These are phyloP conservation scores for Bauhinia variegata DNA, from an alignment of 306 rosid genomes.

Conservation along the genomic window DNA sequence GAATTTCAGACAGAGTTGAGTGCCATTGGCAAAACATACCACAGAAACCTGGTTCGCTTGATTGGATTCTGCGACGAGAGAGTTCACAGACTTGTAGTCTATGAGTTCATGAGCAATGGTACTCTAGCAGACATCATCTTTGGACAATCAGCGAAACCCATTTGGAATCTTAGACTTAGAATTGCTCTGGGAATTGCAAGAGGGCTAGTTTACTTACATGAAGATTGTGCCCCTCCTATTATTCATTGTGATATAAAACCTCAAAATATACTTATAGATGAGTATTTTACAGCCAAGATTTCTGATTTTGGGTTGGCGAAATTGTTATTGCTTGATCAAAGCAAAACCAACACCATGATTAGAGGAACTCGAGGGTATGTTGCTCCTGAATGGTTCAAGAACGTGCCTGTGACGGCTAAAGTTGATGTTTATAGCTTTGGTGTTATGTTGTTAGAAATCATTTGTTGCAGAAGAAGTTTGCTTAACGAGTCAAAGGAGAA, in stretches of 20 bases:
- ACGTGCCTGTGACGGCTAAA: not conserved
- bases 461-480: not conserved
- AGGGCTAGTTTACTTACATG: not conserved
- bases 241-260: slow-evolving; percentile 9
- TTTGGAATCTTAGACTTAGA: not conserved
- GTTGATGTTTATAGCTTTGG: slow-evolving; percentile 6
- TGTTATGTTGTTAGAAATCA: not conserved
- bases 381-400: slow-evolving; percentile 6
- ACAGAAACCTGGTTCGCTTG: slow-evolving; percentile 2
- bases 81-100: slow-evolving; percentile 3
- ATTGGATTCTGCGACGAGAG: slow-evolving; percentile 14
- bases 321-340: not conserved
- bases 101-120: slow-evolving; percentile 7
- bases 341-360: not conserved
- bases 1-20: slow-evolving; percentile 3
- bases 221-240: not conserved
- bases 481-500: not conserved
- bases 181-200: slow-evolving; percentile 5
- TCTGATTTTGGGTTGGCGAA: slow-evolving; percentile 4
- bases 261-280: not conserved
- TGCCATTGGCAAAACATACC: not conserved
- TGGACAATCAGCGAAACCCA: not conserved
- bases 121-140: slow-evolving; percentile 2
- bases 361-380: slow-evolving; percentile 1
- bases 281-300: not conserved